Base-by-base conservation (phyloP, 2,329 filamentous ascomycete species). In the Alternaria panax region DNA sequence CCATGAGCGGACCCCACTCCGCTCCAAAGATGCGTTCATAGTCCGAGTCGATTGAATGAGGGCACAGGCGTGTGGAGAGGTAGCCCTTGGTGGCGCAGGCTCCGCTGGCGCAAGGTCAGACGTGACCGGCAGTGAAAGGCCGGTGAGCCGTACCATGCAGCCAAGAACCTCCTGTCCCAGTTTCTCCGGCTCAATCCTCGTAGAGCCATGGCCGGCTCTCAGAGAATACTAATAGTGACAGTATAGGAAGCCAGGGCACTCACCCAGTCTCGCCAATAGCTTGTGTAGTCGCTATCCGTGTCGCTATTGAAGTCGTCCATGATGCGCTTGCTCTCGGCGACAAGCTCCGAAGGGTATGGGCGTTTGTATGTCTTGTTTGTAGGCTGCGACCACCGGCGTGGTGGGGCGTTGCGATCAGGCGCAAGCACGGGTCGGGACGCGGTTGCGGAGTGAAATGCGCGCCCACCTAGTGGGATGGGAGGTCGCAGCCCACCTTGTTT, bases 231-330 rank as follows among this genome's bases (percentile, higher is more conserved):
- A 28, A 18, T 46, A 25, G 28, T 28, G 41, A 50, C 22, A 36
- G 51, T 51, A 32, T 32, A 30, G 20, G 20, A 57, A 62, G 63
- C 54, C 36, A 20, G 55, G 62, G 63, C 60, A 89, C 92, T 83
- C 84, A 98, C 95, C 95, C 95, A 99, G 82, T 99, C 95, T 79
- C 94, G 86, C 95, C 95, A 99, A 80, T 98, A 99, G 81, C 93
- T 98, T 48, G 95, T 97, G 79, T 98, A 99, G 82, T 99, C 95
- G 80, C 93, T 97, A 78, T 99, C 95, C 12, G 93, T 96, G 80
- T 99, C 95, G 77, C 93, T 97, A 68, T 92, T 93, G 80, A 95
- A 98, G 81, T 98, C 94, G 78, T 98, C 95, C 95, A 98, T 98
- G 73, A 62, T 73, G 65, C 57, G 62, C 61, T 60, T 67, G 41